phyloP scores from a whole-genome alignment of 1,139 yeast genomes.

The Kazachstania sp. region DNA sequence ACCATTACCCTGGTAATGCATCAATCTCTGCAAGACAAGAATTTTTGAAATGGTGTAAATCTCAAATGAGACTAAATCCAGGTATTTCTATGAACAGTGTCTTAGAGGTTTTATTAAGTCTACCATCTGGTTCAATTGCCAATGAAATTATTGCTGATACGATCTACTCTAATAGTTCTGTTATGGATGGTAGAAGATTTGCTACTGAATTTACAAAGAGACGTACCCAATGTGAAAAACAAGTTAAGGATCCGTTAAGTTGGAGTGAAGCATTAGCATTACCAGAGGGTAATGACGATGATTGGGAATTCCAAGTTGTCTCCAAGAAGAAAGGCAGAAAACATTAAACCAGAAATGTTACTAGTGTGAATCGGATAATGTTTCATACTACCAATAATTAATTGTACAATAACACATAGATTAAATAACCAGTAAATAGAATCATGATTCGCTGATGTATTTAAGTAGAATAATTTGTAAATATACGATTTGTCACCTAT shows the following conservation, averaged over 20 bases:
- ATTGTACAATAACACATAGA: too few relatives aligned
- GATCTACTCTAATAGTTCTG: slow-evolving; percentile 78
- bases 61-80: slow-evolving; percentile 62
- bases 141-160: slow-evolving; percentile 87
- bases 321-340: slow-evolving; percentile 53
- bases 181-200: slow-evolving; percentile 92
- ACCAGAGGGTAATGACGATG: slow-evolving; percentile 55
- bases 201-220: slow-evolving; percentile 82
- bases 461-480: too few relatives aligned
- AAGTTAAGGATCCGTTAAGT: slow-evolving; percentile 47
- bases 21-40: slow-evolving; percentile 46
- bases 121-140: slow-evolving; percentile 69
- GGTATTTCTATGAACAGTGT: slow-evolving; percentile 72
- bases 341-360: slow-evolving; percentile 8
- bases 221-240: slow-evolving; percentile 60
- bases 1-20: slow-evolving; percentile 24
- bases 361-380: too few relatives aligned
- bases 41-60: slow-evolving; percentile 77
- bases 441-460: too few relatives aligned
- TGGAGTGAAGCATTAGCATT: slow-evolving; percentile 61
- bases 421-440: too few relatives aligned
- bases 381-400: too few relatives aligned
- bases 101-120: slow-evolving; percentile 66
- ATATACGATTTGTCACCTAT: too few relatives aligned
- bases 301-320: slow-evolving; percentile 73